Conservation (phyloP, 495 filamentous ascomycete genomes). For the Aspergillus sclerotioniger region DNA sequence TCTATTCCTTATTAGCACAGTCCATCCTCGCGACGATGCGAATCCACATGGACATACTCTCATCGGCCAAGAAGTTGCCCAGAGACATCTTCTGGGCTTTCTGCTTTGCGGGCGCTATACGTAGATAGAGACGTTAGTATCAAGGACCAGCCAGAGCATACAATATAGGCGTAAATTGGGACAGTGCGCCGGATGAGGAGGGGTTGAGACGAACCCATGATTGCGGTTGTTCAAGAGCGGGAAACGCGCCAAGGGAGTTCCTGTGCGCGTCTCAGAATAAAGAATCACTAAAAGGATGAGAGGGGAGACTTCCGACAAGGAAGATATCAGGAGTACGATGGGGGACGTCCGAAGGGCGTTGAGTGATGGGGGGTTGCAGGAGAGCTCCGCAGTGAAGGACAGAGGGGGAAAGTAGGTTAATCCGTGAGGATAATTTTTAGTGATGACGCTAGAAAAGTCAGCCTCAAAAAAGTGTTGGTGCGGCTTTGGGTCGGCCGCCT, state of each 20-base stretch:
- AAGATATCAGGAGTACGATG: slow-evolving; percentile 12
- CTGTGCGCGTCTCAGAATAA: slow-evolving; percentile 46
- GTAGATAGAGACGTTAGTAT: slow-evolving; percentile 23
- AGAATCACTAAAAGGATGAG: slow-evolving; percentile 21
- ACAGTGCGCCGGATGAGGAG: slow-evolving; percentile 18
- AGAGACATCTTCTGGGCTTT: slow-evolving; percentile 93
- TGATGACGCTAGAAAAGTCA: slow-evolving; percentile 50
- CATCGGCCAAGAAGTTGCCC: slow-evolving; percentile 83
- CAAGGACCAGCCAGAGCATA: slow-evolving; percentile 1
- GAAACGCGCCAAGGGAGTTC: slow-evolving; percentile 44
- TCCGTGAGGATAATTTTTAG: slow-evolving; percentile 50
- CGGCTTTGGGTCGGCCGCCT: slow-evolving; percentile 21
- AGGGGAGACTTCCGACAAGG: slow-evolving; percentile 23
- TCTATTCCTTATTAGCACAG: slow-evolving; percentile 55
- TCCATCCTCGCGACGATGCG: slow-evolving; percentile 15
- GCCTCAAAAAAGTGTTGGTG: slow-evolving; percentile 33
- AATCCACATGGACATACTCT: slow-evolving; percentile 57
- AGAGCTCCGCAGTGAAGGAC: slow-evolving; percentile 41
- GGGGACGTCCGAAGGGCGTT: slow-evolving; percentile 17
- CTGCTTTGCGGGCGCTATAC: slow-evolving; percentile 75
- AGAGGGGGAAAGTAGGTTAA: slow-evolving; percentile 46
- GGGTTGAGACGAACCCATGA: slow-evolving; percentile 71
- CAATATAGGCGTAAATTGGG: slow-evolving; percentile 2
- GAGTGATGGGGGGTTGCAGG: slow-evolving; percentile 20
- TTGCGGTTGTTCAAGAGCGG: slow-evolving; percentile 57